A percentile compares a stretch with the other conserved stretches of the same genome.
These are phyloP conservation scores for Metschnikowia arizonensis DNA, from an alignment of 805 yeast genomes.

Conservation along the genomic window DNA sequence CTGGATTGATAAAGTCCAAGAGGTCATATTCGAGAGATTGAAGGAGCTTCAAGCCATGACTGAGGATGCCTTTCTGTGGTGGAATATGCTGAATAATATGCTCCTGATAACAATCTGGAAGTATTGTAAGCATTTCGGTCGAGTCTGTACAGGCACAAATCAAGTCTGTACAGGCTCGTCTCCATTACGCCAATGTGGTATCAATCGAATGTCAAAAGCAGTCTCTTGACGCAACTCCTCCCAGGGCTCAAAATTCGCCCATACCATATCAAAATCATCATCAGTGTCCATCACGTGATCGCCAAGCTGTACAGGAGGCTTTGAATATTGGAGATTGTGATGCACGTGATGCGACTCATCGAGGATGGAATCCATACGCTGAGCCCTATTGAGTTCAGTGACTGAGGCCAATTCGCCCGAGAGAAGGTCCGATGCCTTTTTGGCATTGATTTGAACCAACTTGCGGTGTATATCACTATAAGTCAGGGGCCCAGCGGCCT, in stretches of 20 bases:
- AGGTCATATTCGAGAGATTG: no score
- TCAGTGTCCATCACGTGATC: conserved; percentile 34
- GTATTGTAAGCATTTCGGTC: no score
- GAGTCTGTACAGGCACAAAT: no score
- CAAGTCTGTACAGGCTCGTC: conserved; percentile 1
- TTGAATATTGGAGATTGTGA: conserved; percentile 27
- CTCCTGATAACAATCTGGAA: no score
- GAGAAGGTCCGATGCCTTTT: conserved; percentile 20
- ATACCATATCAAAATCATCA: conserved; percentile 41
- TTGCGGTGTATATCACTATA: conserved; percentile 28
- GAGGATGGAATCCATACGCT: conserved; percentile 29
- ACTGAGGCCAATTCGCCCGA: conserved; percentile 28
- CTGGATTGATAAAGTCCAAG: no score
- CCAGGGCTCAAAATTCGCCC: conserved; percentile 46
- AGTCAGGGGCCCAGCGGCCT: conserved; percentile 13
- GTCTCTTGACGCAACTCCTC: conserved; percentile 39
- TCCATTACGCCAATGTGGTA: conserved; percentile 25
- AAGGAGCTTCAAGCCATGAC: no score
- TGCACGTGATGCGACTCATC: conserved; percentile 28
- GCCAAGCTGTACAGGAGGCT: conserved; percentile 38
- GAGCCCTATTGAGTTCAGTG: conserved; percentile 35
- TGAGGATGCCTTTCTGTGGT: no score
- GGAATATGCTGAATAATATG: no score
- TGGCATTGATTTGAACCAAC: conserved; percentile 23
- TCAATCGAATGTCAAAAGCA: conserved; percentile 35